Evolutionary conservation across 2,329 filamentous ascomycete genomes (phyloP), one percentile per base, ranked within the genome.

Genomic region (Fusarium agapanthi): DNA sequence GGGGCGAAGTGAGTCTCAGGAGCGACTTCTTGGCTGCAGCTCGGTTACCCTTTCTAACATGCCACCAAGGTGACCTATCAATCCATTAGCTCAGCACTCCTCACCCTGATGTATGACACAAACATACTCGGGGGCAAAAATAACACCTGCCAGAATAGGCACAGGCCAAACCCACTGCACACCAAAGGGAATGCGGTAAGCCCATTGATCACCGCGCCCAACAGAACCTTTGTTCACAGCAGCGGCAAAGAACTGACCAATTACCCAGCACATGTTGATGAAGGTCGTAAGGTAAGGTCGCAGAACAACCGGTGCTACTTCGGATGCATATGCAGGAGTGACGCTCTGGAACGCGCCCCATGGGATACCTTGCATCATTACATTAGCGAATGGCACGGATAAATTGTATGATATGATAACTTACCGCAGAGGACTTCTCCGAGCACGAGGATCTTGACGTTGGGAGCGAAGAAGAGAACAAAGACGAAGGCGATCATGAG

Each of bases 231-330:
- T 82, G 67, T 86, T 83, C 18, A 88, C 85, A 0, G 84, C 85
- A 1, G 84, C 83, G 1, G 83, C 83, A 50, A 87, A 82, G 70
- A 89, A 83, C 67, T 89, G 87, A 2, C 88, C 88, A 53, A 88
- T 85, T 7, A 87, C 86, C 85, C 87, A 89, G 71, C 87, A 89
- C 78, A 89, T 83, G 69, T 89, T 89, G 75, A 87, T 86, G 59
- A 86, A 88, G 0, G 85, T 86, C 1, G 87, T 88, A 7, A 89
- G 81, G 48, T 88, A 88, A 0, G 85, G 84, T 7, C 87, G 81
- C 5, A 89, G 82, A 5, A 84, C 84, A 50, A 83, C 77, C n/a
- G 84, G 84, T 8, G 84, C 81, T 16, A 87, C 82, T 68, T 89
- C 88, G 11, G 88, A 86, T 0, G 87, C 87, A 71, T 89, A 89